Percentiles rank a stretch among this genome's conserved stretches.
Evolutionary conservation across 2,329 filamentous ascomycete species (phyloP).

Genomic region (Arthrobotrys megalospora): DNA sequence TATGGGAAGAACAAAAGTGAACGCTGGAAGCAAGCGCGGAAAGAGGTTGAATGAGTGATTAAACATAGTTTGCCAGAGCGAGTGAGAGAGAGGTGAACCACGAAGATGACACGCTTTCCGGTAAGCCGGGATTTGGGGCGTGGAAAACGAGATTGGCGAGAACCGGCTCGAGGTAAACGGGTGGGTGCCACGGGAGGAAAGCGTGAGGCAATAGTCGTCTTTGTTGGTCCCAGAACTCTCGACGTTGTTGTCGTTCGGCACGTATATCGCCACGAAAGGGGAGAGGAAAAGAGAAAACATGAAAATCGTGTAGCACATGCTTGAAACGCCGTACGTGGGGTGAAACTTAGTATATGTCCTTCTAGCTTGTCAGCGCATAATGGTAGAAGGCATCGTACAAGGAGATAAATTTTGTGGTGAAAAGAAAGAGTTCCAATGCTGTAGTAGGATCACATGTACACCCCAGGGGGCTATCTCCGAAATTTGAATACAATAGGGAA

Average conservation of each 20-base stretch:
- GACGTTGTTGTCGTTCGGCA: slow-evolving; percentile 44
- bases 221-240: slow-evolving; percentile 37
- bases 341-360: slow-evolving; percentile 57
- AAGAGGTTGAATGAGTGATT: slow-evolving; percentile 60
- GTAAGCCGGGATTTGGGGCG: slow-evolving; percentile 26
- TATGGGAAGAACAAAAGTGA: slow-evolving; percentile 8
- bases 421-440: slow-evolving; percentile 44
- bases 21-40: slow-evolving; percentile 23
- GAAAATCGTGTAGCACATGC: slow-evolving; percentile 49
- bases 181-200: slow-evolving; percentile 59
- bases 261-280: slow-evolving; percentile 43
- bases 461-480: slow-evolving; percentile 51
- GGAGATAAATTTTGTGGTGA: slow-evolving; percentile 39
- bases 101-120: slow-evolving; percentile 47
- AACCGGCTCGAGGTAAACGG: slow-evolving; percentile 55
- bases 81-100: slow-evolving; percentile 34
- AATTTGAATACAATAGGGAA: slow-evolving; percentile 58
- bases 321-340: slow-evolving; percentile 45
- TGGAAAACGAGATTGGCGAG: slow-evolving; percentile 46
- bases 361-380: slow-evolving; percentile 47
- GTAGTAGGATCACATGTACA: slow-evolving; percentile 54
- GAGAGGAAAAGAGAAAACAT: slow-evolving; percentile 46
- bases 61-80: slow-evolving; percentile 53
- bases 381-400: slow-evolving; percentile 39
- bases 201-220: slow-evolving; percentile 47